Base-by-base conservation (phyloP, 495 filamentous ascomycete genomes). In the Melanomma pulvis-pyrius region DNA sequence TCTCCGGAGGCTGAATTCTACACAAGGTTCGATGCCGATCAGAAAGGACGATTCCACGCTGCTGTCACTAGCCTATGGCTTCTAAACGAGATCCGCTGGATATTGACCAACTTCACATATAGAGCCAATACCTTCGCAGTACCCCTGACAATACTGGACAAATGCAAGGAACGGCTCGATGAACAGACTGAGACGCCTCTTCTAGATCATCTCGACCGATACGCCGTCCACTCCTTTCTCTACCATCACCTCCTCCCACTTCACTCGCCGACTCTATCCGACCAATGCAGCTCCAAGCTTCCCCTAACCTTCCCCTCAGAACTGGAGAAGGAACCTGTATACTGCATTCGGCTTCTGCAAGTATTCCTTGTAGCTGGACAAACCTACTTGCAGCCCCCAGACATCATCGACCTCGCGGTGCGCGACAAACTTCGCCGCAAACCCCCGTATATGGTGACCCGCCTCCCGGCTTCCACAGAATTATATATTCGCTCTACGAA, bases 81-180 rank as follows among this genome's bases (percentile, higher is more conserved):
- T 19, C 6, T 59, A 32, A 63, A 64, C 41, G 59, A 62, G 28
- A 51, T 68, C 28, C 65, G 65, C 26, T 68, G 65, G 65, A 26
- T 56, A 1, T 48, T 57, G 5, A 28, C 50, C 28, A 48, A 68
- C 19, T 57, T 62, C 32, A 9, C 24, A 4, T 41, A 59, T 39
- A 41, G 41, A 15, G 19, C 29, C 21, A 30, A 25, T 1, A 53
- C 24, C 24, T 49, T 22, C 21, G n/a, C n/a, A 19, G 2, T 21
- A 0, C 57, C 24, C n/a, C 11, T 30, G 44, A 19, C 15, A 17
- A 29, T 61, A 25, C 49, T 48, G 13, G 39, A 68, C 21, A 24
- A 13, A 24, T 46, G 44, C 48, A 24, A 21, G n/a, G 17, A n/a
- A 11, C 15, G 24, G 21, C 41, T 69, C n/a, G 52, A 53, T 8